A percentile compares a stretch with the other conserved stretches of the same genome.
phyloP scores from a whole-genome alignment of 352 stramenopile species.

The Globisporangium spiculum region DNA sequence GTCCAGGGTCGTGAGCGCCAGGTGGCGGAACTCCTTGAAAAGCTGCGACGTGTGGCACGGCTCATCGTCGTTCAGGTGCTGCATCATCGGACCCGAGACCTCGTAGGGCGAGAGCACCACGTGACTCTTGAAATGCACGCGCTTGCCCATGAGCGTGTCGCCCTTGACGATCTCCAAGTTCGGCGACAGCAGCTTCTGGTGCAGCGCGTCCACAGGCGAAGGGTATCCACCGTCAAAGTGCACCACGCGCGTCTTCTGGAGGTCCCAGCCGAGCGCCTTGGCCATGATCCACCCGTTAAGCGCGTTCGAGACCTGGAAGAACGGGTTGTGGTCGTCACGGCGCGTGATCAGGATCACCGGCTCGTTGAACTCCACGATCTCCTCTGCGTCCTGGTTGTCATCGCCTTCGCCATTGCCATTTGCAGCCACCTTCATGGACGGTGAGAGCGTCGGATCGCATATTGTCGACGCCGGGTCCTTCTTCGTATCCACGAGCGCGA shows the following conservation, averaged over 20 bases:
- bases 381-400: neutral
- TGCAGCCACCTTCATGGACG: neutral
- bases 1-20: constrained; percentile 19
- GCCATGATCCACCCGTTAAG: constrained; percentile 32
- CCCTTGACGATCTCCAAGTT: constrained; percentile 18
- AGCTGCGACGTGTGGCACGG: constrained; percentile 55
- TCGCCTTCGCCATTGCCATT: neutral
- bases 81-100: constrained; percentile 53
- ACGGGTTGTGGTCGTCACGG: constrained; percentile 35
- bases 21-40: constrained; percentile 43
- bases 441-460: constrained; percentile 6
- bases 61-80: constrained; percentile 64
- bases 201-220: constrained; percentile 22
- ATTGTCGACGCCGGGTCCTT: constrained; percentile 8
- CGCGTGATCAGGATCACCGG: constrained; percentile 20
- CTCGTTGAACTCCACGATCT: constrained; percentile 8
- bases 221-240: constrained; percentile 25
- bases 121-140: constrained; percentile 24
- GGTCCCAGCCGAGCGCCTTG: constrained; percentile 14
- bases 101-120: constrained; percentile 58
- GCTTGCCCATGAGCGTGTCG: constrained; percentile 16
- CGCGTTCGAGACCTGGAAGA: constrained; percentile 28
- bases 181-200: constrained; percentile 26
- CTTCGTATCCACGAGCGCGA: constrained; percentile 5
- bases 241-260: constrained; percentile 23